phyloP scores from a whole-genome alignment of 2,329 filamentous ascomycete species.

The Pseudogymnoascus sp. region DNA sequence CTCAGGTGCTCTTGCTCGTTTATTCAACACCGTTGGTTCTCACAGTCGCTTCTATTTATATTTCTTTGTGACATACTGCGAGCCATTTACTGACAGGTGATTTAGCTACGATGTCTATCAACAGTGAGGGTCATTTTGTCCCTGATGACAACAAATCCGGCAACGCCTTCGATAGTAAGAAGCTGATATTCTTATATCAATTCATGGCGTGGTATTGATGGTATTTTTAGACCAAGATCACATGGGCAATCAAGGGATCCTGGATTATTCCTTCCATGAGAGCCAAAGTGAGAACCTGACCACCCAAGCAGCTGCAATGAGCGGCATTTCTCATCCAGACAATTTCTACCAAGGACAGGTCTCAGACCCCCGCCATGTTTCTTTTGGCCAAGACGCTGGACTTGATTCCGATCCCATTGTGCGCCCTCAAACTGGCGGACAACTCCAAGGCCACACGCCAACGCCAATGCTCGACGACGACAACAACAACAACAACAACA shows the following conservation, averaged over 20 bases:
- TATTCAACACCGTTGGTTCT: no score
- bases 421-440: not conserved
- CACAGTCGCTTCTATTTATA: not conserved
- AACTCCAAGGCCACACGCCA: not conserved
- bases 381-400: not conserved
- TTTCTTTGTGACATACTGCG: not conserved
- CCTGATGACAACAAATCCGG: not conserved
- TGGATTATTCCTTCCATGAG: not conserved
- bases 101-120: not conserved
- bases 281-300: not conserved
- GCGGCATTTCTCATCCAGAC: not conserved
- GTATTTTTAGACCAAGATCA: not conserved
- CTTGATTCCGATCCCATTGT: not conserved
- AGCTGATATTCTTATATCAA: constrained; percentile 1
- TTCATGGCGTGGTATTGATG: not conserved
- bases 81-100: not conserved
- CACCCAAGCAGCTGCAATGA: not conserved
- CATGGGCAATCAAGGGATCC: not conserved
- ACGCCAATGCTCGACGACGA: not conserved
- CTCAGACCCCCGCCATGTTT: not conserved
- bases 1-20: not conserved
- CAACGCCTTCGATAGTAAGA: constrained; percentile 18
- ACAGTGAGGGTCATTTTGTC: constrained; percentile 13
- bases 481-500: not conserved
- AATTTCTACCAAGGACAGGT: not conserved